Base-by-base conservation (phyloP, 2,329 filamentous ascomycete genomes). In the Aaosphaeria arxii region DNA sequence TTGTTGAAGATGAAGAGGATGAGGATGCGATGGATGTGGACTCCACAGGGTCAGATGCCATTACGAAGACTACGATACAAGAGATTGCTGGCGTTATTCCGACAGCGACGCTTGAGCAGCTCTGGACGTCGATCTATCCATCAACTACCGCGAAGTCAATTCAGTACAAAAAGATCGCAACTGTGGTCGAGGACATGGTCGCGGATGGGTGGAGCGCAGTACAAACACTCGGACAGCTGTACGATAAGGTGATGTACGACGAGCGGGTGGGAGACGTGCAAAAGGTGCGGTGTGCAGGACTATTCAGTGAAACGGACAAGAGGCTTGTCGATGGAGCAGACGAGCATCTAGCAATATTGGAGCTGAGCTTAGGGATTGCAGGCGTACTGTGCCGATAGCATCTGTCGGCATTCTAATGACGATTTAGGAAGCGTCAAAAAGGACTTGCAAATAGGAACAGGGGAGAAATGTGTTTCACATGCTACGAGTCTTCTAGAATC, bases 81-180 rank as follows among this genome's bases (percentile, higher is more conserved):
- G 94, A 99, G 61, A 99, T 99, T 66, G 92, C 94, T 1, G 94
- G 95, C 47, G 90, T 97, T 2, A 91, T 99, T 57, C 94, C 95
- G 0, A 80, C 85, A 11, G 60, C 69, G 7, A 89, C 90, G 1
- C 83, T 99, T 43, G 80, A 87, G 47, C 72, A 71, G 6, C 77
- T 99, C 11, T 76, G 89, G 9, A 74, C 83, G 50, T 87, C 90
- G 13, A 88, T 97, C 75, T 86, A 88, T 57, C 89, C 90, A 7
- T n/a, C n/a, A 9, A 44, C 47, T 7, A 59, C 49, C 7, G 53
- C 59, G 0, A 80, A 80, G 28, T 78, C 78, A 7, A 59, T 69
- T 42, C 56, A 35, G 80, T 99, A 95, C 63, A 80, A 84, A 50
- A 79, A 81, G 9, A 82, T 99, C 11, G 84, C 90, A 0, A 84